Conservation (phyloP, 140 eudicot genomes). For the Stevia rebaudiana region DNA sequence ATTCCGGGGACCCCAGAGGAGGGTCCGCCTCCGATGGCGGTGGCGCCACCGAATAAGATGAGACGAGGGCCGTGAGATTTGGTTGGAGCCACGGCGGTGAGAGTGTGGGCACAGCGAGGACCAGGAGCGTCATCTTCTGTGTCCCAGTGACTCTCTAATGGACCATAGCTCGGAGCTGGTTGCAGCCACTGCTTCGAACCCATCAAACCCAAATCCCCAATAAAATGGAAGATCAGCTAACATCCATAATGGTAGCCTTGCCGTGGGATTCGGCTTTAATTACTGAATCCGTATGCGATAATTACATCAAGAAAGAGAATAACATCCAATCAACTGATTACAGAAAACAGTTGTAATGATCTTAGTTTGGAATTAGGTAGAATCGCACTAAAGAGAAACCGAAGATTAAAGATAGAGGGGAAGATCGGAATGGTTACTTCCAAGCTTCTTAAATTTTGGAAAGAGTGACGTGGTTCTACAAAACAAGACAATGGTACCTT, state of each 20-base stretch:
- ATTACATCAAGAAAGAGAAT: background rate
- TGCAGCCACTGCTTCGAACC: constrained; percentile 58
- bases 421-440: no score
- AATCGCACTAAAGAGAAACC: background rate
- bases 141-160: constrained; percentile 58
- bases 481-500: no score
- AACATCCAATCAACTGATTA: background rate
- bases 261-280: background rate
- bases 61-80: constrained; percentile 77
- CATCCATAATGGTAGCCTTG: background rate
- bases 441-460: no score
- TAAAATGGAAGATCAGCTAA: background rate
- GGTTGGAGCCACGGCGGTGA: constrained; percentile 78
- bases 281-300: background rate
- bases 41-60: constrained; percentile 89
- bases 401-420: no score
- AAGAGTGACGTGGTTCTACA: no score
- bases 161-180: constrained; percentile 67
- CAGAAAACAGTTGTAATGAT: background rate
- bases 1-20: constrained; percentile 56
- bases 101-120: constrained; percentile 87
- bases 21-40: constrained; percentile 80
- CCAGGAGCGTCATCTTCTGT: constrained; percentile 83
- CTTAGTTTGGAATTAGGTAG: background rate
- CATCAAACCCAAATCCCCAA: constrained; percentile 10